A percentile compares a stretch with the other conserved stretches of the same genome.
These are phyloP conservation scores for Citrullus colocynthis DNA, from an alignment of 306 rosid species.

Conservation along the genomic window DNA sequence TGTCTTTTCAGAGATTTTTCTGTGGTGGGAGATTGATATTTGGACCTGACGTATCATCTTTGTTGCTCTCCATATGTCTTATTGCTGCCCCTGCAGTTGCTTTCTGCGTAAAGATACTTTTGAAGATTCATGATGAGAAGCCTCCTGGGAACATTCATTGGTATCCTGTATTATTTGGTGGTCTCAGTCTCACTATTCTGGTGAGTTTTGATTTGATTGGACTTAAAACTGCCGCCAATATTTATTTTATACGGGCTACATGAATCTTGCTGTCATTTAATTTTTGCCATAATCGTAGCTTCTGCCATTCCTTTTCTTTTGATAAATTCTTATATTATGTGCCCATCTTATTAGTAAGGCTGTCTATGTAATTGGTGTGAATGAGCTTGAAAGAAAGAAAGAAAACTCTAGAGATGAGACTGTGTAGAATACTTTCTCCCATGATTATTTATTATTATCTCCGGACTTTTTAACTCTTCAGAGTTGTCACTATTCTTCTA, in stretches of 20 bases:
- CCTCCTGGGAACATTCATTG: constrained; percentile 11
- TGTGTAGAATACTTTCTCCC: neutral
- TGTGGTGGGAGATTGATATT: constrained; percentile 88
- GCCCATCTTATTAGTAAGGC: neutral
- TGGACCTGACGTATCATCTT: constrained; percentile 82
- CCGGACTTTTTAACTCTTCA: neutral
- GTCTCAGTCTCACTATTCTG: constrained; percentile 44
- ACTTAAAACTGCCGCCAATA: neutral
- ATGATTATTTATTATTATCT: neutral
- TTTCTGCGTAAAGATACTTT: constrained; percentile 51
- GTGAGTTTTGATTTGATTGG: constrained; percentile 24
- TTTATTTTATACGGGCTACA: neutral
- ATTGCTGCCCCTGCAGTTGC: constrained; percentile 60
- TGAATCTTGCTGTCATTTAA: neutral
- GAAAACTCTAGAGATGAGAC: neutral
- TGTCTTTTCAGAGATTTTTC: constrained; percentile 49
- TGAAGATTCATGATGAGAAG: constrained; percentile 17
- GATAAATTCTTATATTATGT: neutral
- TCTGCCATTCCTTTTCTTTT: neutral
- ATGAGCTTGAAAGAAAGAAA: neutral
- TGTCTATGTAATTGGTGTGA: neutral
- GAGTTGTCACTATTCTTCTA: neutral
- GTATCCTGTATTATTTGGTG: constrained; percentile 41
- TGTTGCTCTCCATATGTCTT: constrained; percentile 51
- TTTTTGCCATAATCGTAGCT: neutral